phyloP scores from a whole-genome alignment of 2,329 filamentous ascomycete genomes.

The Teratosphaeria gauchensis region DNA sequence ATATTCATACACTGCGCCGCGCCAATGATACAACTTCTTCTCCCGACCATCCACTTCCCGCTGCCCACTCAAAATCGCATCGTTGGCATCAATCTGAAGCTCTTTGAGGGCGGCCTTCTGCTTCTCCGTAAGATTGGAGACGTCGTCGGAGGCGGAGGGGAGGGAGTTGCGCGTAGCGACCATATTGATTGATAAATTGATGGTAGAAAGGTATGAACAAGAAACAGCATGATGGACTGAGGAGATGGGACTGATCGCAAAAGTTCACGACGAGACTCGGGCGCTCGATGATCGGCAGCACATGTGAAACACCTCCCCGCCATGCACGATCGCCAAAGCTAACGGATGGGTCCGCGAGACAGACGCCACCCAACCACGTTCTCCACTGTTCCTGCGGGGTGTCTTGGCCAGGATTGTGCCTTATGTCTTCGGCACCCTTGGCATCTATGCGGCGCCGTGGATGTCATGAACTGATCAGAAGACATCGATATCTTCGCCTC shows the following conservation, averaged over 20 bases:
- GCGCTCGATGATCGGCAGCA: not conserved
- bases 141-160: not conserved
- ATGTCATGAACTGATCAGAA: too few relatives aligned
- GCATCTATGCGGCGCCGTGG: too few relatives aligned
- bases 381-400: not conserved
- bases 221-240: not conserved
- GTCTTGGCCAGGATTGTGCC: not conserved
- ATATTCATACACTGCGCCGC: constrained; percentile 4
- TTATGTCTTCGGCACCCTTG: not conserved
- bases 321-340: not conserved
- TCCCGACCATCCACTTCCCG: not conserved
- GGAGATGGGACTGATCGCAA: not conserved
- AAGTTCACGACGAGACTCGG: not conserved
- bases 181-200: constrained; percentile 1
- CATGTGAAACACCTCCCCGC: not conserved
- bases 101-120: not conserved
- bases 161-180: constrained; percentile 3
- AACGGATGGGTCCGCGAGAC: not conserved
- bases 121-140: not conserved
- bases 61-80: not conserved
- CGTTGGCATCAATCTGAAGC: not conserved
- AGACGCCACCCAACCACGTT: not conserved
- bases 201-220: not conserved
- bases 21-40: constrained; percentile 4
- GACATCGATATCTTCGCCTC: too few relatives aligned